Evolutionary conservation across 2,329 filamentous ascomycete species (phyloP), one percentile per base, ranked within the genome.

Genomic region (Aureobasidium sp.): DNA sequence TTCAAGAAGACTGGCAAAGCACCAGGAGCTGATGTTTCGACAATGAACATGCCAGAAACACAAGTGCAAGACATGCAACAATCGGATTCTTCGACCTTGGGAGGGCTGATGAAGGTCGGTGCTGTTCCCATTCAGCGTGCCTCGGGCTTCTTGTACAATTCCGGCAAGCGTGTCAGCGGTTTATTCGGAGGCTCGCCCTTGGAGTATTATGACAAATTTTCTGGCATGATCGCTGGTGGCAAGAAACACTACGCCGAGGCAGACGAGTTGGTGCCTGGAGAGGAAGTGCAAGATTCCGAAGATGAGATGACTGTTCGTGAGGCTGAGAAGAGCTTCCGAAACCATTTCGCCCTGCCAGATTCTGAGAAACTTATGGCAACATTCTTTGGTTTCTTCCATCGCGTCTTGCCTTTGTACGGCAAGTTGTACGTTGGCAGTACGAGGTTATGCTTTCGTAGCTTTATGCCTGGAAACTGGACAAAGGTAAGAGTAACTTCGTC

Each of bases 121-220:
- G 66, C 67, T 7, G 65, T 67, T 31, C 68, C 69, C 1, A 76
- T 96, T 4, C 90, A 95, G 73, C 85, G 90, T 64, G 93, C 91
- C 70, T 91, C 91, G 9, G 90, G 87, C 50, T 96, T 91, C 70
- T 78, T 97, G 57, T 90, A 89, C 70, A 87, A 82, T 61, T 85
- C 89, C 24, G 88, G 91, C 24, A 89, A 89, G 67, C 85, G 85
- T 37, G 90, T 97, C 85, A 90, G 90, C 64, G 90, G 81, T 31
- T 77, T 96, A 9, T 42, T 65, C 14, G 65, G 69, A 7, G 72
- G 71, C 5, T 71, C 97, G 72, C 95, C 93, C 0, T 96, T 96
- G 86, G 91, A 91, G 1, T 97, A 97, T 71, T 88, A 96, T 35
- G 92, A 95, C 70, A 97, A 97, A 73, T 92, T 97, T 0, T 96